Percentiles rank a stretch among this genome's conserved stretches.
These are phyloP conservation scores for Mortierella sp. DNA, from an alignment of 371 early-diverging fungal species.

Conservation along the genomic window DNA sequence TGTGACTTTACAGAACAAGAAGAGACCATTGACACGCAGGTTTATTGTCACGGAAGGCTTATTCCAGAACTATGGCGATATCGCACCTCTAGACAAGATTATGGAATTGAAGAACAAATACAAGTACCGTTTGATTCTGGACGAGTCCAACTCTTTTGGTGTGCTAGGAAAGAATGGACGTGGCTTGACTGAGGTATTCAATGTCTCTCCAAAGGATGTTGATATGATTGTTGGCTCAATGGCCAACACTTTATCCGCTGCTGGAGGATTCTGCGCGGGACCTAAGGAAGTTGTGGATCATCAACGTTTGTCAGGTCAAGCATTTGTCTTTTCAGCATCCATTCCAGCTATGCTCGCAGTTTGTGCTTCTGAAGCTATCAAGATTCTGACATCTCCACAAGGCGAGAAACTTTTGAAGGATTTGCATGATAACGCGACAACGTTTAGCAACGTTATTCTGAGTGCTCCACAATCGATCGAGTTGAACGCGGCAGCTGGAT, in stretches of 20 bases:
- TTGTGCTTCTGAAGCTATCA: slow-evolving; percentile 89
- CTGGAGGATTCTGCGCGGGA: slow-evolving; percentile 99
- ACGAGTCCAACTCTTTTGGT: slow-evolving; percentile 97
- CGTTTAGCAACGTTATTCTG: slow-evolving; percentile 36
- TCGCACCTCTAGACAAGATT: slow-evolving; percentile 88
- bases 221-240: slow-evolving; percentile 97
- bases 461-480: slow-evolving; percentile 30
- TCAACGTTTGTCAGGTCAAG: slow-evolving; percentile 92
- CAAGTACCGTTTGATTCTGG: slow-evolving; percentile 98
- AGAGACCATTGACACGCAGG: slow-evolving; percentile 86
- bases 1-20: slow-evolving; percentile 64
- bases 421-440: slow-evolving; percentile 39
- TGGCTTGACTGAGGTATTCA: slow-evolving; percentile 91
- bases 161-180: slow-evolving; percentile 92
- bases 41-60: slow-evolving; percentile 98
- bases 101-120: slow-evolving; percentile 93
- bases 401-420: slow-evolving; percentile 41
- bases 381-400: slow-evolving; percentile 65
- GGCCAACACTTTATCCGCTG: slow-evolving; percentile 85
- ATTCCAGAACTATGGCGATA: slow-evolving; percentile 93
- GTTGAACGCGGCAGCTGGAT: slow-evolving; percentile 61
- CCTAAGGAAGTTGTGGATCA: slow-evolving; percentile 92
- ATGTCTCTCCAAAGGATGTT: slow-evolving; percentile 79
- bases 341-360: slow-evolving; percentile 97
- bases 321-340: slow-evolving; percentile 99